phyloP scores from a whole-genome alignment of 1,139 yeast species.

The Pichia sp. region DNA sequence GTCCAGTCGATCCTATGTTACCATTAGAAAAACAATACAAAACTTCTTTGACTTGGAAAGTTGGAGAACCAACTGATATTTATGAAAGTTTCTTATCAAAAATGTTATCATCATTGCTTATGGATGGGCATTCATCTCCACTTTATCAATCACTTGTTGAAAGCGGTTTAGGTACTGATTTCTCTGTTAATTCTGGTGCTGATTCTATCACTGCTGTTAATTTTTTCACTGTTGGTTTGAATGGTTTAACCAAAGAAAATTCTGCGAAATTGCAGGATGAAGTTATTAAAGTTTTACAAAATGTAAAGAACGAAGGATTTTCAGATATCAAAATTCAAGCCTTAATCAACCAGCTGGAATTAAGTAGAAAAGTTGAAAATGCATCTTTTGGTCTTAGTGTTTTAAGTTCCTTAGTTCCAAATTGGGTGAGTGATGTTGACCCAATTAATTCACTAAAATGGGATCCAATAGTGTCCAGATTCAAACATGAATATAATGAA shows the following conservation, averaged over 20 bases:
- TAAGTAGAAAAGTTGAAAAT: conserved; percentile 76
- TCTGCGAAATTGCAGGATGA: conserved; percentile 38
- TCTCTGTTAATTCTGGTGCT: conserved; percentile 80
- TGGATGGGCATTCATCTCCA: conserved; percentile 92
- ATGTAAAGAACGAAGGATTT: conserved; percentile 42
- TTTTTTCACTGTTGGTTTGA: conserved; percentile 79
- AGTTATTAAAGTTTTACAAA: conserved; percentile 40
- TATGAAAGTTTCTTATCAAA: conserved; percentile 71
- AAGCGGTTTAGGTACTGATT: conserved; percentile 78
- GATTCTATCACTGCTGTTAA: conserved; percentile 77
- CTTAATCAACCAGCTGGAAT: conserved; percentile 79
- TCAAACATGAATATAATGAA: conserved; percentile 50
- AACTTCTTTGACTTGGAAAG: conserved; percentile 80
- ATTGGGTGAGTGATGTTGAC: conserved; percentile 76
- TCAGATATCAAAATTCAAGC: conserved; percentile 70
- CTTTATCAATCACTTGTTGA: conserved; percentile 81
- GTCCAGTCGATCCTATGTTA: conserved; percentile 82
- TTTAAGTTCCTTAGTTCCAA: conserved; percentile 66
- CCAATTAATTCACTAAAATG: conserved; percentile 64
- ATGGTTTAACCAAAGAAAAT: conserved; percentile 56
- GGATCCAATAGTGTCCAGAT: conserved; percentile 50
- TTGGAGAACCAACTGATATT: conserved; percentile 65
- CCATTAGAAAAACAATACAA: conserved; percentile 67
- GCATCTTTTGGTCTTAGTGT: conserved; percentile 86
- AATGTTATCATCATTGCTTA: conserved; percentile 61